Percentiles rank a stretch among this genome's conserved stretches.
phyloP scores from a whole-genome alignment of 192 early-diverging fungal species.

The Geranomyces variabilis region DNA sequence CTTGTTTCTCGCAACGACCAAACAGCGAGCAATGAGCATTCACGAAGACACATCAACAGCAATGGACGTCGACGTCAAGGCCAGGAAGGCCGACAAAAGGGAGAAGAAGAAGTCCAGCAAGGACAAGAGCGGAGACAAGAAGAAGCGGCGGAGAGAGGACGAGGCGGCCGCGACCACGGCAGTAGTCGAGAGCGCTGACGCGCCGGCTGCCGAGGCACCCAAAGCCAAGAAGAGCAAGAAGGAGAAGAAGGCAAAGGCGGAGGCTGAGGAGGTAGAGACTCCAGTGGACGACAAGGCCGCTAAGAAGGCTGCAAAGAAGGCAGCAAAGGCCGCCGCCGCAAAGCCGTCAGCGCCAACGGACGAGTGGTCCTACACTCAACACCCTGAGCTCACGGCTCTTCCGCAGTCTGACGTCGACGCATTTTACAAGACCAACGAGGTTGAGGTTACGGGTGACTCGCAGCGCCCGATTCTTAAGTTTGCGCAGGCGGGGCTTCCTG shows the following conservation, averaged over 20 bases:
- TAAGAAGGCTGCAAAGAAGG: conserved; percentile 33
- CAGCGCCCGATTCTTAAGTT: conserved; percentile 75
- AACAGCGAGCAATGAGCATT: background rate
- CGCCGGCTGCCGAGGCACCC: background rate
- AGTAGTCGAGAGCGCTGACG: background rate
- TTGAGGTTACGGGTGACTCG: conserved; percentile 38
- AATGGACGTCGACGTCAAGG: conserved; percentile 16
- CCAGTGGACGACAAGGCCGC: conserved; percentile 30
- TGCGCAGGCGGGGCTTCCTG: conserved; percentile 69
- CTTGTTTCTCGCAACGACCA: background rate
- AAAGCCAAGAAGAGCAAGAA: conserved; percentile 29
- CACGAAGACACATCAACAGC: background rate
- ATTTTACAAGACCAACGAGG: conserved; percentile 45
- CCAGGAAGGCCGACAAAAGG: background rate
- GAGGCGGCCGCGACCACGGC: background rate
- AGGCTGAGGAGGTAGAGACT: background rate
- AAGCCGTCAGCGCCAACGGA: conserved; percentile 17
- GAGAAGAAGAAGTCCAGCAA: conserved; percentile 16
- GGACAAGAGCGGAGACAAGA: conserved; percentile 12
- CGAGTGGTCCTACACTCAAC: conserved; percentile 41
- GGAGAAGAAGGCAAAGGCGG: conserved; percentile 26
- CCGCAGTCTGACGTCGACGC: conserved; percentile 34
- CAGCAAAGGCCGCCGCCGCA: background rate
- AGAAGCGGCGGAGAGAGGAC: background rate
- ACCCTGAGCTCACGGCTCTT: conserved; percentile 22